phyloP scores from a whole-genome alignment of 192 early-diverging fungal genomes.

The Polychytrium aggregatum region DNA sequence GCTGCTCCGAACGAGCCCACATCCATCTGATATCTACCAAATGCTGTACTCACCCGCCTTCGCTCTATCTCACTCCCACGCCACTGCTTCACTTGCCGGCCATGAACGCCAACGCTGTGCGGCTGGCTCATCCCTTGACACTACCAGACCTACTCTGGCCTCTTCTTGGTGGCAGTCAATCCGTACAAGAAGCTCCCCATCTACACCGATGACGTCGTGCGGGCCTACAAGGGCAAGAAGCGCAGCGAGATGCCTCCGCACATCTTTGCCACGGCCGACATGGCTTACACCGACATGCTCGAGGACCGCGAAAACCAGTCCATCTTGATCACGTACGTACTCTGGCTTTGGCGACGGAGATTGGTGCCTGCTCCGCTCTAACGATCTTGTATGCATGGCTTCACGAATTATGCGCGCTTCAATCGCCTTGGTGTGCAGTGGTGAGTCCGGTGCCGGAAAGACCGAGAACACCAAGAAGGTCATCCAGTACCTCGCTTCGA shows the following conservation, averaged over 20 bases:
- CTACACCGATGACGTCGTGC: constrained; percentile 70
- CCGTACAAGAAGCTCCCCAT: constrained; percentile 90
- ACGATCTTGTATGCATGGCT: background rate
- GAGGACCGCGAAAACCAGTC: constrained; percentile 90
- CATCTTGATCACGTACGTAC: constrained; percentile 82
- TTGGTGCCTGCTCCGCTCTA: background rate
- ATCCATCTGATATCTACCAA: background rate
- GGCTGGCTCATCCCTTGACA: no score
- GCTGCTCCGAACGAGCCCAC: background rate
- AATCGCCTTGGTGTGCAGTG: constrained; percentile 35
- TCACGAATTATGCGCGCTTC: constrained; percentile 1
- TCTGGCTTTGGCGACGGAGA: background rate
- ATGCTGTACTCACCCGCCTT: no score
- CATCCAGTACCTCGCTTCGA: constrained; percentile 92
- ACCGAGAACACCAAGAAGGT: constrained; percentile 99
- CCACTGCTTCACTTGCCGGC: no score
- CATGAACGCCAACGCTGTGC: no score
- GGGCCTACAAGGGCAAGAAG: constrained; percentile 51
- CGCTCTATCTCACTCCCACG: no score
- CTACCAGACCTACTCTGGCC: constrained; percentile 89
- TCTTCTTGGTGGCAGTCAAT: constrained; percentile 97
- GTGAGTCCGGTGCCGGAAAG: constrained; percentile 98
- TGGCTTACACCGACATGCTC: constrained; percentile 93
- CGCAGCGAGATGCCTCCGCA: constrained; percentile 48
- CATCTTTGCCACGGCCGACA: constrained; percentile 85